Evolutionary conservation across 306 rosid species (phyloP).

Genomic region (Rubus parviflorus): DNA sequence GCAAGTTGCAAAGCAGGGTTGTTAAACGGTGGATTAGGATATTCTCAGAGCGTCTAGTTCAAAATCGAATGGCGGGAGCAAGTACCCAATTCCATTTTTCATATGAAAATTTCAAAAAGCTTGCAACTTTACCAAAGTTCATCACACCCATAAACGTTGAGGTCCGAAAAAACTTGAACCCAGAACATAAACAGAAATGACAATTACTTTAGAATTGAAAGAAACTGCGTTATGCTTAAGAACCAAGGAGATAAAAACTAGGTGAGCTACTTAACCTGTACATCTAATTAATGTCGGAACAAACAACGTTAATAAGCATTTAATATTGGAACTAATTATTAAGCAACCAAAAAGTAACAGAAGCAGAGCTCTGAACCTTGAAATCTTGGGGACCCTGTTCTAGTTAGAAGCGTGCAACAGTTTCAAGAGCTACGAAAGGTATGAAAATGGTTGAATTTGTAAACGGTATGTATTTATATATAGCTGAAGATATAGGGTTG

Average conservation of each 20-base stretch:
- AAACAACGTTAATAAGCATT: background rate
- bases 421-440: background rate
- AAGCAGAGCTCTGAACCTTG: conserved; percentile 19
- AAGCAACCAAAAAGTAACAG: background rate
- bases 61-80: background rate
- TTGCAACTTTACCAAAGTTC: conserved; percentile 6
- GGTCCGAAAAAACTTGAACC: background rate
- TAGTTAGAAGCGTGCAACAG: background rate
- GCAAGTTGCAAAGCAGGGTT: background rate
- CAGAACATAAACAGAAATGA: background rate
- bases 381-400: background rate
- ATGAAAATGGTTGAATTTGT: background rate
- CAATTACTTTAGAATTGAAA: background rate
- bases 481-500: background rate
- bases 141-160: background rate
- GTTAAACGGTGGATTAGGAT: background rate
- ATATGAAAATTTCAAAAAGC: background rate
- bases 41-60: background rate
- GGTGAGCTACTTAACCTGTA: background rate
- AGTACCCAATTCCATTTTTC: background rate
- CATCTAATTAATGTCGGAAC: background rate
- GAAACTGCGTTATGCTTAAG: background rate
- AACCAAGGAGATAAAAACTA: background rate
- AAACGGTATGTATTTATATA: background rate
- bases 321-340: background rate